phyloP scores from a whole-genome alignment of 495 filamentous ascomycete genomes.

The Penicillium malachiteum region DNA sequence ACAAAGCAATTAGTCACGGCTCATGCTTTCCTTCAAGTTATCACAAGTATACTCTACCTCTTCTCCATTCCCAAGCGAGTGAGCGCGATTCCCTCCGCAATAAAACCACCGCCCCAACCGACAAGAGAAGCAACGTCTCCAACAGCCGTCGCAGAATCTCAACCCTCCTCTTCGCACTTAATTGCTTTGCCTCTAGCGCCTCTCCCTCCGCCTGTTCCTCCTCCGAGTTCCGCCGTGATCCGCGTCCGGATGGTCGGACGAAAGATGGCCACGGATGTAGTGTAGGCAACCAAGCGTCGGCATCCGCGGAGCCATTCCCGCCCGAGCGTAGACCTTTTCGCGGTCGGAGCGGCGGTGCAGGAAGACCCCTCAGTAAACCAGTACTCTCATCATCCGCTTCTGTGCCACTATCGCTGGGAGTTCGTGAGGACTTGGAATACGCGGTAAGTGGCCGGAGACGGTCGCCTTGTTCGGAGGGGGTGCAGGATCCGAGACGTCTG shows the following conservation, averaged over 20 bases:
- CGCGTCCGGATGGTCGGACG: conserved; percentile 30
- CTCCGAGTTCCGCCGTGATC: conserved; percentile 40
- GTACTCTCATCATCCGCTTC: conserved; percentile 86
- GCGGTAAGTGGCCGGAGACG: conserved; percentile 22
- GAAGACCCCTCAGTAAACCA: conserved; percentile 71
- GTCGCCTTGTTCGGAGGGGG: conserved; percentile 29
- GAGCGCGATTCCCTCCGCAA: conserved; percentile 29
- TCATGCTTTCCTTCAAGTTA: no score
- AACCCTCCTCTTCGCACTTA: conserved; percentile 34
- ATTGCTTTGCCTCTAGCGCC: conserved; percentile 25
- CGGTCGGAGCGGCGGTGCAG: conserved; percentile 66
- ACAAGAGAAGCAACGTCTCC: conserved; percentile 44
- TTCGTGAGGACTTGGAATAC: conserved; percentile 42
- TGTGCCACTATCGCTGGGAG: conserved; percentile 81
- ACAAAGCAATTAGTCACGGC: conserved; percentile 6
- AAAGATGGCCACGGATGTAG: conserved; percentile 41
- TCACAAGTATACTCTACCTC: conserved; percentile 29
- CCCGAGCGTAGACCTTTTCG: conserved; percentile 71
- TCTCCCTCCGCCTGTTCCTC: conserved; percentile 33
- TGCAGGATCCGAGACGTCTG: conserved; percentile 19
- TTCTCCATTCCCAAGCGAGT: conserved; percentile 43
- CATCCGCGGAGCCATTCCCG: conserved; percentile 39
- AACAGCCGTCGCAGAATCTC: conserved; percentile 46
- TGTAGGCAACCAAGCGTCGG: conserved; percentile 36
- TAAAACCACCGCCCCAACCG: conserved; percentile 44